phyloP scores from a whole-genome alignment of 139 green algal genomes.

The Pseudopediastrum boryanum region DNA sequence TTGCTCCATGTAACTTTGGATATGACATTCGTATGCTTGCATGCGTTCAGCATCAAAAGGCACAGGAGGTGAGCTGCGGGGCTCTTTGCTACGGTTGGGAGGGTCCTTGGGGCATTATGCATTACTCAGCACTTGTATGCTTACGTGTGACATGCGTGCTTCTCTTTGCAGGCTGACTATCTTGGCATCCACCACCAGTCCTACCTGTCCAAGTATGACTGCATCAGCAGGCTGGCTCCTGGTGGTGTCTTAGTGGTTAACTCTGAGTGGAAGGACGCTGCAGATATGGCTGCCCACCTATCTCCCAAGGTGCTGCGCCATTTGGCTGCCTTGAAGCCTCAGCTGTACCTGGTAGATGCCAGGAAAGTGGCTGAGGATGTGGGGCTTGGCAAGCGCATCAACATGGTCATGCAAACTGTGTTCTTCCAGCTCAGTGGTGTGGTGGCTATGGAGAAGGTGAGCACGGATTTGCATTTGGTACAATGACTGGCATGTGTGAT shows the following conservation, averaged over 20 bases:
- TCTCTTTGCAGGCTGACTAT: too few relatives aligned
- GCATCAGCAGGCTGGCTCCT: constrained; percentile 41
- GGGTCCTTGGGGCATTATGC: too few relatives aligned
- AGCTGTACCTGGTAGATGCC: constrained; percentile 54
- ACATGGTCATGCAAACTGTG: constrained; percentile 72
- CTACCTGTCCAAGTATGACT: constrained; percentile 60
- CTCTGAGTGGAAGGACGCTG: constrained; percentile 41
- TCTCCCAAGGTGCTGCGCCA: constrained; percentile 39
- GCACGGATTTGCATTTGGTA: too few relatives aligned
- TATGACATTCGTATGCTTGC: too few relatives aligned
- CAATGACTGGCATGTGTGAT: too few relatives aligned
- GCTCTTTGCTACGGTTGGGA: too few relatives aligned
- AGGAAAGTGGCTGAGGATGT: constrained; percentile 43
- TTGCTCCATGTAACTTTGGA: too few relatives aligned
- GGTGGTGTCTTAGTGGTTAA: constrained; percentile 62
- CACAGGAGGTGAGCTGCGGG: too few relatives aligned
- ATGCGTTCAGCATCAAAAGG: too few relatives aligned
- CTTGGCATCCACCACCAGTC: constrained; percentile 49
- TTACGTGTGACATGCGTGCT: too few relatives aligned
- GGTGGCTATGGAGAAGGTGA: constrained; percentile 50
- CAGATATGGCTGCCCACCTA: constrained; percentile 36
- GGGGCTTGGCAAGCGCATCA: constrained; percentile 61
- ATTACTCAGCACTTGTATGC: too few relatives aligned
- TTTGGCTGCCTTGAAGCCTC: constrained; percentile 34
- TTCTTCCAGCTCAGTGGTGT: constrained; percentile 66